Evolutionary conservation across 2,329 filamentous ascomycete species (phyloP).

Genomic region (Curvularia lunata): DNA sequence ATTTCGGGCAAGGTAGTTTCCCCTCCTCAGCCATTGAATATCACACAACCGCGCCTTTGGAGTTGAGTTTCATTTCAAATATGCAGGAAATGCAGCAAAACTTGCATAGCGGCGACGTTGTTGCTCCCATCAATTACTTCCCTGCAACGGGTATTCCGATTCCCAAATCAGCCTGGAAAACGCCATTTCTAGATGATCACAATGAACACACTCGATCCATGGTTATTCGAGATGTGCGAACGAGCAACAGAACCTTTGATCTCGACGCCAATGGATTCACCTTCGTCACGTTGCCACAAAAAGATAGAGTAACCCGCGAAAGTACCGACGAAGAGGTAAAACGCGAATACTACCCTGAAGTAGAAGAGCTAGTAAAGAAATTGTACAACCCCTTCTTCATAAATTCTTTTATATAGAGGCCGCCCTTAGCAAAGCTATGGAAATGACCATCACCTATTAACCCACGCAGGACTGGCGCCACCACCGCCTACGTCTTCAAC

Average conservation of each 20-base stretch:
- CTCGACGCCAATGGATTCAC: conserved; percentile 48
- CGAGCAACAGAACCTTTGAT: conserved; percentile 47
- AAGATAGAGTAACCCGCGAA: conserved; percentile 10
- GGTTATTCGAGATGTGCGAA: conserved; percentile 53
- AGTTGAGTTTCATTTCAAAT: not conserved
- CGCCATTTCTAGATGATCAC: conserved; percentile 15
- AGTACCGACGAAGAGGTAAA: conserved; percentile 22
- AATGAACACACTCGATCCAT: conserved; percentile 31
- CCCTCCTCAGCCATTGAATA: not conserved
- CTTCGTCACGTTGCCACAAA: conserved; percentile 22
- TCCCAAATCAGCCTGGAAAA: conserved; percentile 22
- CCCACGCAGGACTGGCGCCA: conserved; percentile 22
- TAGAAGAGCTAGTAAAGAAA: conserved; percentile 20
- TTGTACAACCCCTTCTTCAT: conserved; percentile 10
- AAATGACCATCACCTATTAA: not conserved
- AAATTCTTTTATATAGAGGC: not conserved
- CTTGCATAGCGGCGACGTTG: conserved; percentile 12
- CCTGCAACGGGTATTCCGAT: conserved; percentile 22
- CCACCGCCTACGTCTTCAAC: conserved; percentile 39
- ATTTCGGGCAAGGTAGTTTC: not conserved
- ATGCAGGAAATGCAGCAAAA: conserved; percentile 3
- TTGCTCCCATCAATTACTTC: conserved; percentile 30
- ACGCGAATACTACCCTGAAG: conserved; percentile 26
- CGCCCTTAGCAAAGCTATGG: not conserved
- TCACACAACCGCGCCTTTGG: not conserved